A percentile compares a stretch with the other conserved stretches of the same genome.
Evolutionary conservation across 441 rosid genomes (phyloP).

Genomic region (Metrosideros polymorpha): DNA sequence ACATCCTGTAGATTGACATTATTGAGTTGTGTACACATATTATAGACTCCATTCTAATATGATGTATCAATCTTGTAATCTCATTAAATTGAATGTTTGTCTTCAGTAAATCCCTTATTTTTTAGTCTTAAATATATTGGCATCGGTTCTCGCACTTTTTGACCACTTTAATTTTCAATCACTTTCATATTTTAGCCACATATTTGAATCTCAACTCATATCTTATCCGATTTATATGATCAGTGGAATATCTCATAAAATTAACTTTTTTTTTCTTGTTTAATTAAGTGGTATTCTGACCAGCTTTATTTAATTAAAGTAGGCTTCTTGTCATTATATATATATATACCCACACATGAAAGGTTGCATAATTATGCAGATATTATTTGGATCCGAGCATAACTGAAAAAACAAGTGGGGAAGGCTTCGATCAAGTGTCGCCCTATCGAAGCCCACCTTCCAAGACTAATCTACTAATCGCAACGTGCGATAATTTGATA

Average conservation of each 20-base stretch:
- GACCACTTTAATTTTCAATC: neutral
- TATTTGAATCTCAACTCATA: neutral
- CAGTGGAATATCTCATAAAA: neutral
- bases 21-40: neutral
- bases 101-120: neutral
- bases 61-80: neutral
- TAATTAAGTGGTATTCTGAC: neutral
- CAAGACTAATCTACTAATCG: neutral
- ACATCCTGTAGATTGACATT: neutral
- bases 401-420: neutral
- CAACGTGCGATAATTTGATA: neutral
- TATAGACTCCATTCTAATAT: neutral
- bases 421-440: neutral
- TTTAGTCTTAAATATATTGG: neutral
- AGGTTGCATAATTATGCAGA: neutral
- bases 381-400: neutral
- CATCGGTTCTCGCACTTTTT: neutral
- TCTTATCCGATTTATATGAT: neutral
- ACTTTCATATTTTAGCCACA: neutral
- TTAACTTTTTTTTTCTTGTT: neutral
- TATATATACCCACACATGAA: neutral
- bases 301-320: neutral
- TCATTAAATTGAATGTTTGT: neutral
- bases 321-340: neutral
- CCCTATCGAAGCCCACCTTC: neutral